Percentiles rank a stretch among this genome's conserved stretches.
Evolutionary conservation across 2,329 filamentous ascomycete genomes (phyloP).

Genomic region (Thielaviopsis populi): DNA sequence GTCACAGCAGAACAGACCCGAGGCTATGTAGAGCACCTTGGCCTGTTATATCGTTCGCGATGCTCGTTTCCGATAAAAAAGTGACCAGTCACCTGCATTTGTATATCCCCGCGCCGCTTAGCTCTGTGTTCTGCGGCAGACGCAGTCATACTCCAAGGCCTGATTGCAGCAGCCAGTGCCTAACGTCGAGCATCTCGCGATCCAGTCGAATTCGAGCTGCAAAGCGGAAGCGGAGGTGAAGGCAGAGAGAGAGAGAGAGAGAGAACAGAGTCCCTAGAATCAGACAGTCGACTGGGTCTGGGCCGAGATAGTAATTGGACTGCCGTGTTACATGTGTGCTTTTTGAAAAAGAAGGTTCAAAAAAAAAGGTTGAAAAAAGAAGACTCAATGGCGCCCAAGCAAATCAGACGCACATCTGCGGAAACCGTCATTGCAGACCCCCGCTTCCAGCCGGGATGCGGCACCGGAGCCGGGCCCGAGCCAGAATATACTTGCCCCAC

Average conservation of each 20-base stretch:
- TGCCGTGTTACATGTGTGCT: not conserved
- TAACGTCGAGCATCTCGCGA: not conserved
- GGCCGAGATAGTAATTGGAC: not conserved
- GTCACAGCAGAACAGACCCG: not conserved
- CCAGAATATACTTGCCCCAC: not conserved
- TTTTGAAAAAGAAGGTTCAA: not conserved
- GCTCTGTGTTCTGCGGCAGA: constrained; percentile 1
- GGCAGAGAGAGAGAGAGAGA: not conserved
- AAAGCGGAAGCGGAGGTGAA: too few relatives aligned
- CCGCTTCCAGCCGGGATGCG: not conserved
- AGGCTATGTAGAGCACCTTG: not conserved
- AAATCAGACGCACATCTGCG: not conserved
- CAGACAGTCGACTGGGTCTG: not conserved
- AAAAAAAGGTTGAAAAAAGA: not conserved
- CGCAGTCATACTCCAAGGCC: constrained; percentile 3
- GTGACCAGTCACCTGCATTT: not conserved
- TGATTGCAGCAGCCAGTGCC: constrained; percentile 9
- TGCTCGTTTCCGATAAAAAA: not conserved
- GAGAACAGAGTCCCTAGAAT: not conserved
- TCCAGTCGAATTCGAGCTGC: not conserved
- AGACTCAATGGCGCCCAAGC: not conserved
- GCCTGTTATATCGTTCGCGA: not conserved
- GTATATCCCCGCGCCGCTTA: constrained; percentile 1
- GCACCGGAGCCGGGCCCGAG: not conserved
- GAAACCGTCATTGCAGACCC: not conserved